Evolutionary conservation across 1,139 yeast genomes (phyloP).

Genomic region (Hansenula lynferdii): DNA sequence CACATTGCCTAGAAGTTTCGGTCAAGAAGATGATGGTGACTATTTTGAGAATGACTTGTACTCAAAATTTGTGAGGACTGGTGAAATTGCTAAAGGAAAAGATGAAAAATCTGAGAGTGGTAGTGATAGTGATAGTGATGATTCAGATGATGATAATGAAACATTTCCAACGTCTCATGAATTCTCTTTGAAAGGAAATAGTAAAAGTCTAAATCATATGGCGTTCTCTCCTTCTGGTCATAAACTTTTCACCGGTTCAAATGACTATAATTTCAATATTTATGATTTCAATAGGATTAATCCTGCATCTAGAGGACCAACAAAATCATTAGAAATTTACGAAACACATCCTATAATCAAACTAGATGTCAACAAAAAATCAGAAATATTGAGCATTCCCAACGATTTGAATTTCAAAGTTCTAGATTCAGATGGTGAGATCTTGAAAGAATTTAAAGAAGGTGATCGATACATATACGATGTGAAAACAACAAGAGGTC

Average conservation of each 20-base stretch:
- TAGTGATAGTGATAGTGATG: slow-evolving; percentile 5
- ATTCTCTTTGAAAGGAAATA: slow-evolving; percentile 3
- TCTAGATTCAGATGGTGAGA: slow-evolving; percentile 10
- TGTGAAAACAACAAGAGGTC: slow-evolving; percentile 22
- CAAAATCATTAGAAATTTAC: slow-evolving; percentile 5
- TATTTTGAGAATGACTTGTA: no score
- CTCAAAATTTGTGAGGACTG: neutral
- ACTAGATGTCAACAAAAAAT: slow-evolving; percentile 5
- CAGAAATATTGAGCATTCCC: slow-evolving; percentile 5
- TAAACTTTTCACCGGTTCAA: slow-evolving; percentile 5
- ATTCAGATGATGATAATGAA: slow-evolving; percentile 13
- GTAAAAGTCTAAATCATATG: slow-evolving; percentile 7
- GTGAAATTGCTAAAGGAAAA: neutral
- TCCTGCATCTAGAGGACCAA: slow-evolving; percentile 6
- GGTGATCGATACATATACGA: slow-evolving; percentile 24
- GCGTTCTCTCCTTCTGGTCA: slow-evolving; percentile 7
- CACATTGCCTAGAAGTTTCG: slow-evolving; percentile 3
- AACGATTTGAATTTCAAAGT: slow-evolving; percentile 13
- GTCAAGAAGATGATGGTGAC: neutral
- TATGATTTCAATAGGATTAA: slow-evolving; percentile 14
- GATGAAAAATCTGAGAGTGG: slow-evolving; percentile 1
- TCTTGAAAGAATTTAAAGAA: slow-evolving; percentile 8
- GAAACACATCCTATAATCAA: slow-evolving; percentile 10
- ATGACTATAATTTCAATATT: slow-evolving; percentile 6
- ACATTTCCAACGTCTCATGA: slow-evolving; percentile 19